Conservation (phyloP, 352 stramenopile genomes). For the Phytophthora litchii region DNA sequence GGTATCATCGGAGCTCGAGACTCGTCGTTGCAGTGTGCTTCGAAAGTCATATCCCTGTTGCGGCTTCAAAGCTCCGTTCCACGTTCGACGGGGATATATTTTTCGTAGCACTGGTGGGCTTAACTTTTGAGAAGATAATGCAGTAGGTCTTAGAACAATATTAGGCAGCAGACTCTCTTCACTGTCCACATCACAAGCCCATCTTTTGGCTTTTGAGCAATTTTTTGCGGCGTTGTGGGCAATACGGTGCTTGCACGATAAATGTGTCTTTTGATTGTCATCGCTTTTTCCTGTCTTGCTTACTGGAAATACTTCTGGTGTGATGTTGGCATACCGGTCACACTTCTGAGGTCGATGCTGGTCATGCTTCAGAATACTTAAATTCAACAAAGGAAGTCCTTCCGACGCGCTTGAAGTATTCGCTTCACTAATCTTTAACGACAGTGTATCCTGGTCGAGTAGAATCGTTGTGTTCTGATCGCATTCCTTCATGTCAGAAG, state of each 20-base stretch:
- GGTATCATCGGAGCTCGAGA: slow-evolving; percentile 14
- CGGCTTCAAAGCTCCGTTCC: slow-evolving; percentile 9
- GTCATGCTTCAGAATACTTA: neutral
- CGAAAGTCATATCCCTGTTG: neutral
- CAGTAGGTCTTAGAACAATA: slow-evolving; percentile 1
- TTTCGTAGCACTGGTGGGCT: neutral
- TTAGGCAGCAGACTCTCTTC: slow-evolving; percentile 12
- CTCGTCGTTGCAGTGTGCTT: slow-evolving; percentile 7
- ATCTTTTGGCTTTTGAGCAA: neutral
- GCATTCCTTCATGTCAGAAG: neutral
- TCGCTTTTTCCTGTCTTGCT: neutral
- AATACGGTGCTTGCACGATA: slow-evolving; percentile 5
- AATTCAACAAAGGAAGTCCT: slow-evolving; percentile 4
- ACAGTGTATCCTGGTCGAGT: neutral
- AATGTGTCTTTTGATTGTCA: slow-evolving; percentile 21
- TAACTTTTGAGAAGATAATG: slow-evolving; percentile 3
- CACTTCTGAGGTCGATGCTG: slow-evolving; percentile 4
- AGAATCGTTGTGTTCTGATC: neutral
- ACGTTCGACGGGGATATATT: slow-evolving; percentile 14
- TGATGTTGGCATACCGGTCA: neutral
- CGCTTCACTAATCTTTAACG: neutral
- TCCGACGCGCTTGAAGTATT: neutral
- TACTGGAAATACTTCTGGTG: neutral
- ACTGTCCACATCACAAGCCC: neutral
- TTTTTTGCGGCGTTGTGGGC: neutral